These are phyloP conservation scores for Senna siamea DNA, from an alignment of 306 rosid species.

Conservation along the genomic window DNA sequence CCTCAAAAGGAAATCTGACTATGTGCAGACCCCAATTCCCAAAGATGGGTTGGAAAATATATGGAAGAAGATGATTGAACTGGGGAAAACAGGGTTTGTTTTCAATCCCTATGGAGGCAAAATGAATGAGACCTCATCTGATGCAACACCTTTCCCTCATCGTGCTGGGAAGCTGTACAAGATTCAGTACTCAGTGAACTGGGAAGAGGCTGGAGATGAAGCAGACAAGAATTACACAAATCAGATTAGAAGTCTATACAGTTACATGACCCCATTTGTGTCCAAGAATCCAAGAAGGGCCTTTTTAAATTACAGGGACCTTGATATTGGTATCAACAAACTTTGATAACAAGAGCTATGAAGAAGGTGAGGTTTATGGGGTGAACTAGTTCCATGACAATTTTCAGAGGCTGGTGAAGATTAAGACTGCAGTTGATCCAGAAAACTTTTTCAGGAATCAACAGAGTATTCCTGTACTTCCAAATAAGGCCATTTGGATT, in stretches of 20 bases:
- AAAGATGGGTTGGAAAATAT: constrained; percentile 38
- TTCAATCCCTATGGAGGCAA: constrained; percentile 56
- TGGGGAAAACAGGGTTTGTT: constrained; percentile 45
- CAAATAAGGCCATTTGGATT: constrained; percentile 8
- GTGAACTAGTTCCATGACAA: constrained; percentile 60
- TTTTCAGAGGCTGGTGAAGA: constrained; percentile 62
- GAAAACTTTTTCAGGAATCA: constrained; percentile 73
- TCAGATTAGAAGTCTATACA: constrained; percentile 49
- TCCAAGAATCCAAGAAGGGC: constrained; percentile 61
- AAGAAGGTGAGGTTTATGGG: constrained; percentile 68
- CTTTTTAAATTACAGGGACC: constrained; percentile 66
- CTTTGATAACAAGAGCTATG: constrained; percentile 43
- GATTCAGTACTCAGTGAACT: constrained; percentile 66
- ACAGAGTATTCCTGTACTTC: constrained; percentile 67
- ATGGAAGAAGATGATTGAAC: constrained; percentile 45
- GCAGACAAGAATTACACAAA: constrained; percentile 28
- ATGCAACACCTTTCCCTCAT: constrained; percentile 76
- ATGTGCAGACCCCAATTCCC: constrained; percentile 44
- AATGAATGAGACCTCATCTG: constrained; percentile 45
- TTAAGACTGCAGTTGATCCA: constrained; percentile 69
- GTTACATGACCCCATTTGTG: constrained; percentile 77
- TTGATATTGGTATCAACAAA: constrained; percentile 69
- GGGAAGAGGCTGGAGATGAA: constrained; percentile 49
- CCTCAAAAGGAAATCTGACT: constrained; percentile 51
- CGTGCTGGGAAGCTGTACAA: constrained; percentile 71